Percentiles rank a stretch among this genome's conserved stretches.
These are phyloP conservation scores for Aspergillus bertholletiae DNA, from an alignment of 495 filamentous ascomycete genomes.

Conservation along the genomic window DNA sequence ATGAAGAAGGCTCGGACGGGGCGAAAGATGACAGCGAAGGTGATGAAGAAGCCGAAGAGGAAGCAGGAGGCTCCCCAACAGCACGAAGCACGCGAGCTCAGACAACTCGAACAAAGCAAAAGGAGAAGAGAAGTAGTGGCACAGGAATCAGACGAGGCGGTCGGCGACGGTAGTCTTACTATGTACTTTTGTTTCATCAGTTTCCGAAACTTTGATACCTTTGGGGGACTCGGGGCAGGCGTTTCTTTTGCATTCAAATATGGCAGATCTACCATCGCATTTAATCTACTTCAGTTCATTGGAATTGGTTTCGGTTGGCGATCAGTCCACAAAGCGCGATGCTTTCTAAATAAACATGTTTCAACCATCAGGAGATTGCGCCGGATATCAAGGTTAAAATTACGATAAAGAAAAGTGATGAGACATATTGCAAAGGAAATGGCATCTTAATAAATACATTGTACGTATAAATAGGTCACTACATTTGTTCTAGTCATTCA, in stretches of 20 bases:
- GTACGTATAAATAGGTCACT: conserved; percentile 39
- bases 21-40: conserved; percentile 23
- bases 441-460: conserved; percentile 20
- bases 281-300: neutral
- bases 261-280: neutral
- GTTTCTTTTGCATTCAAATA: conserved; percentile 4
- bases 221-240: conserved; percentile 4
- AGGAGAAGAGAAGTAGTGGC: conserved; percentile 29
- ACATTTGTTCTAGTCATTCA: conserved; percentile 43
- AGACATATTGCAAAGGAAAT: conserved; percentile 7
- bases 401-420: neutral
- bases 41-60: conserved; percentile 37
- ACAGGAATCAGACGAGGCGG: conserved; percentile 32
- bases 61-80: conserved; percentile 33
- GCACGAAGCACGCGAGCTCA: conserved; percentile 38
- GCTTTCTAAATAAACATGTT: neutral
- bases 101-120: conserved; percentile 35
- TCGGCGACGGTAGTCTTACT: conserved; percentile 30
- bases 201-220: conserved; percentile 29
- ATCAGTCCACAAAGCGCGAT: neutral
- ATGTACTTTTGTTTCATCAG: neutral
- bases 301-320: neutral
- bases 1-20: conserved; percentile 31
- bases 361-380: too few relatives aligned
- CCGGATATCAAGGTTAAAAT: neutral